These are phyloP conservation scores for Uronychia setigera DNA, from an alignment of 73 alveolate species.

Conservation along the genomic window DNA sequence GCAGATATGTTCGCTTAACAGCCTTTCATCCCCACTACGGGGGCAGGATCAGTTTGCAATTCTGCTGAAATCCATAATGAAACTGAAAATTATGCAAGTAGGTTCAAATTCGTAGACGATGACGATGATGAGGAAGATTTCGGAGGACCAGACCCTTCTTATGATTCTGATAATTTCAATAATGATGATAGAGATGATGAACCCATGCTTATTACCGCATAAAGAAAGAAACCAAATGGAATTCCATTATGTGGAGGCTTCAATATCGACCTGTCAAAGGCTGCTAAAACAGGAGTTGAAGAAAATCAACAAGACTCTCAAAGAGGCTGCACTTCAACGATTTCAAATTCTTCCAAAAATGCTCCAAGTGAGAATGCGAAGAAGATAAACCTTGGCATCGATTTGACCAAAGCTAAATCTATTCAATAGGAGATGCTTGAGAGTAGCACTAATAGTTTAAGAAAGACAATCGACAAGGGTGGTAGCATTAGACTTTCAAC, in stretches of 20 bases:
- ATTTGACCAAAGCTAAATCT: slow-evolving; percentile 60
- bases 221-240: neutral
- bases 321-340: neutral
- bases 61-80: too few relatives aligned
- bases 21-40: too few relatives aligned
- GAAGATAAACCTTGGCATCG: slow-evolving; percentile 39
- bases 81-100: too few relatives aligned
- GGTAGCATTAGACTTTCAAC: neutral
- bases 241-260: neutral
- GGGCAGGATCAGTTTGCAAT: too few relatives aligned
- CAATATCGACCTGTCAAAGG: neutral
- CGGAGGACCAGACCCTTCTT: neutral
- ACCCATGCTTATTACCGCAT: too few relatives aligned
- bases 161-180: neutral
- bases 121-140: neutral
- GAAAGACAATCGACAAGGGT: slow-evolving; percentile 3
- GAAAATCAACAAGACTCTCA: neutral
- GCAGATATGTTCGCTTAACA: neutral
- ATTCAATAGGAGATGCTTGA: slow-evolving; percentile 21
- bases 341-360: neutral
- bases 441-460: slow-evolving; percentile 33
- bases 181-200: neutral
- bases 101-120: neutral
- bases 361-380: neutral
- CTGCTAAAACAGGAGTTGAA: neutral